Evolutionary conservation across 495 filamentous ascomycete genomes (phyloP).

Genomic region (Wilcoxina mikolae): DNA sequence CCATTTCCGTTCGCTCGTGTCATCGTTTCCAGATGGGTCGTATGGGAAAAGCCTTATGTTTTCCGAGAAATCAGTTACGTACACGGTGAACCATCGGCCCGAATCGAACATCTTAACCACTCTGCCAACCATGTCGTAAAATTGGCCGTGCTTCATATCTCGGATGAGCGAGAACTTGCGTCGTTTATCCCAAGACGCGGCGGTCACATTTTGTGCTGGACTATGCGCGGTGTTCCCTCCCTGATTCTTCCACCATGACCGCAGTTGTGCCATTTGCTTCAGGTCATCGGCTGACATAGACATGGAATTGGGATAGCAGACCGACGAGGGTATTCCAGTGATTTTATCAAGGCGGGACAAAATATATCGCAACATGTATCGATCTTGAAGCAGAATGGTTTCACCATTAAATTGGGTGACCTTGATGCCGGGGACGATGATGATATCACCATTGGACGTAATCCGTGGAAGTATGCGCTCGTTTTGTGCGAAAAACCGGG

Average conservation of each 20-base stretch:
- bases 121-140: constrained; percentile 61
- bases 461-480: constrained; percentile 18
- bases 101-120: constrained; percentile 48
- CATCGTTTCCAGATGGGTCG: constrained; percentile 33
- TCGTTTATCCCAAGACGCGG: no score
- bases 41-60: constrained; percentile 41
- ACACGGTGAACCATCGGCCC: constrained; percentile 40
- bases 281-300: constrained; percentile 7
- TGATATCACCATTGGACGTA: constrained; percentile 14
- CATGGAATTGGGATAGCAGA: constrained; percentile 4
- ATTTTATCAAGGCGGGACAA: no score
- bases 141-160: constrained; percentile 42
- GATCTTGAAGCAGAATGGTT: constrained; percentile 5
- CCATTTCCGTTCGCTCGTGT: constrained; percentile 42
- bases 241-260: constrained; percentile 12
- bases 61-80: constrained; percentile 73
- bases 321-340: no score
- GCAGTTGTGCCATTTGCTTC: constrained; percentile 13
- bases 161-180: constrained; percentile 50
- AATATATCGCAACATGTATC: no score
- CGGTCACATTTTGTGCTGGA: not conserved
- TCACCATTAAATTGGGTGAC: constrained; percentile 3
- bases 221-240: not conserved
- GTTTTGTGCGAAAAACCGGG: constrained; percentile 15
- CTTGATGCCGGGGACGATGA: constrained; percentile 15